Evolutionary conservation across 2,329 filamentous ascomycete species (phyloP).

Genomic region (Neurospora crassa): DNA sequence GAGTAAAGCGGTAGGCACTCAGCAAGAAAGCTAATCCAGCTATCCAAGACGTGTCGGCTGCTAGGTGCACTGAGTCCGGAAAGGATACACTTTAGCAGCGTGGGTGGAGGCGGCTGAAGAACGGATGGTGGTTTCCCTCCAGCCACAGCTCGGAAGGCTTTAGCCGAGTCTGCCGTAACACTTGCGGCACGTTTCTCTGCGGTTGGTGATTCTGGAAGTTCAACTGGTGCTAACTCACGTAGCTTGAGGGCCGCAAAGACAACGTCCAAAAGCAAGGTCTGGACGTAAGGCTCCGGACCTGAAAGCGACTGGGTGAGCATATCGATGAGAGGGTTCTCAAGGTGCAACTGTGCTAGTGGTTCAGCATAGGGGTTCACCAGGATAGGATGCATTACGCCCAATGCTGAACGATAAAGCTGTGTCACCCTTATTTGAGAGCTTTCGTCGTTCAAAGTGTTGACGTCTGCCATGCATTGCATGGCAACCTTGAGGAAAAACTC

Average conservation of each 20-base stretch:
- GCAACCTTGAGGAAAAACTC: conserved; percentile 59
- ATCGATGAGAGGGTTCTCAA: conserved; percentile 63
- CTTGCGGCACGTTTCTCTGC: conserved; percentile 37
- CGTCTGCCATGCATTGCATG: conserved; percentile 48
- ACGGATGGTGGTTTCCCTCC: conserved; percentile 18
- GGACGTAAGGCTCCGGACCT: conserved; percentile 58
- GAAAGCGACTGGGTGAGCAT: conserved; percentile 53
- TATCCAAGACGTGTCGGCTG: conserved; percentile 73
- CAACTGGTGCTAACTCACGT: conserved; percentile 32
- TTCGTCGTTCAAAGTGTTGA: conserved; percentile 25
- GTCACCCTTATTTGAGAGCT: conserved; percentile 42
- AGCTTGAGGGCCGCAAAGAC: conserved; percentile 66
- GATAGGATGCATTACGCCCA: conserved; percentile 62
- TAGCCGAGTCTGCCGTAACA: conserved; percentile 31
- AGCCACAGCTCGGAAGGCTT: conserved; percentile 30
- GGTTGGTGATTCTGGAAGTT: conserved; percentile 33
- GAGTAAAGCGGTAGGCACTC: conserved; percentile 79
- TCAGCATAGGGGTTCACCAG: conserved; percentile 53
- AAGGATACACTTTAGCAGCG: conserved; percentile 76
- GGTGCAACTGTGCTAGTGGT: conserved; percentile 49
- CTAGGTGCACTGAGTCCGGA: conserved; percentile 66
- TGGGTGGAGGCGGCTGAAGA: conserved; percentile 48
- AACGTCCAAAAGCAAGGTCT: conserved; percentile 71
- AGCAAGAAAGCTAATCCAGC: conserved; percentile 80
- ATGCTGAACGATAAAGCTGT: conserved; percentile 60